Base-by-base conservation (phyloP, 768 basidiomycete species). In the Pholiota molesta region DNA sequence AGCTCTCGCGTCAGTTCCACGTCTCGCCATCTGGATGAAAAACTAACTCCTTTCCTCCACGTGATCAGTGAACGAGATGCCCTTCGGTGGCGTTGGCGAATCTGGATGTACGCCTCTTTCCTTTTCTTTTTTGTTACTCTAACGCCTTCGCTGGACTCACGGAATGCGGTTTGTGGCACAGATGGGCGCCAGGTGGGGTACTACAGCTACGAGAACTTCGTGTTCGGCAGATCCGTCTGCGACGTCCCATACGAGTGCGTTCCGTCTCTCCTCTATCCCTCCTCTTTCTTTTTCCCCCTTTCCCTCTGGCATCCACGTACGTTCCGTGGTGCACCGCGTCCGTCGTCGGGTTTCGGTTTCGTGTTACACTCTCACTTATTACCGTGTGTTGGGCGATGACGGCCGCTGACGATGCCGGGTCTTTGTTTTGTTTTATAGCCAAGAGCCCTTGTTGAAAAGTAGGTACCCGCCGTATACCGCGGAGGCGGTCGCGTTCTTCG, bases 111-210 rank as follows among this genome's bases (percentile, higher is more conserved):
- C 64, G 86, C 75, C 9, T 16, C 55, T 31, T 23, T 21, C 29
- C 29, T 45, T 49, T 55, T 21, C 19, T 19, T 26, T 8, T 40
- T 45, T 52, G 55, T 16, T 58, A n/a, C n/a, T 29, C 3, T 35
- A 9, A 23, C 5, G 5, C 23, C 44, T 16, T 19, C 13, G 31
- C 31, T 13, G 56, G 13, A 35, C 35, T 39, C 6, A 19, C 29
- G 6, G 6, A 19, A 37, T 17, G 42, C n/a, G 3, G 10, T 37
- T 33, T 35, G 14, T 23, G 5, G 44, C 31, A 57, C 42, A 88
- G 88, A 87, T 59, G 89, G 89, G 11, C 71, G 75, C 23, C 84
- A 88, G 65, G 49, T 74, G 14, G 70, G 86, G 60, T 82, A 81
- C 65, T 79, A 81, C 65, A 84, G 81, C 55, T 89, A 81, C 61